Conservation (phyloP, 129 eudicot species). For the Helianthus tuberosus region DNA sequence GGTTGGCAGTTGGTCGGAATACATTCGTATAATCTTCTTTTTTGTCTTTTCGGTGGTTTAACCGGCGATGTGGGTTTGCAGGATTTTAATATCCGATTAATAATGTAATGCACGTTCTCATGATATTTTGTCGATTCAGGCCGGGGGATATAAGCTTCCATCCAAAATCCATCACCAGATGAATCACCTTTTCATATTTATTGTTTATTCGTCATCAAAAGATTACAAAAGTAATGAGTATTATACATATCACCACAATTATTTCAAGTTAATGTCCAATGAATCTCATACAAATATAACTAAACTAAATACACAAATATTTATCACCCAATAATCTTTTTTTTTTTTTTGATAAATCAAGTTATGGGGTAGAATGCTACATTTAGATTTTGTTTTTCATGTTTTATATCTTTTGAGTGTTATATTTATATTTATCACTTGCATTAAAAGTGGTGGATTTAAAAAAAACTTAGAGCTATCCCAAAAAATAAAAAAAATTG, state of each 20-base stretch:
- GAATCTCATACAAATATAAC: background rate
- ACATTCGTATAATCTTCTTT: slow-evolving; percentile 35
- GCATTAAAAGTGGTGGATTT: too few species aligned
- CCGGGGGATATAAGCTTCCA: slow-evolving; percentile 12
- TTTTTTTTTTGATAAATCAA: background rate
- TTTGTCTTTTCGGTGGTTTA: slow-evolving; percentile 25
- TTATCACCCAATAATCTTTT: background rate
- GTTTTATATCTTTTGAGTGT: too few species aligned
- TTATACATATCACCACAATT: slow-evolving; percentile 12
- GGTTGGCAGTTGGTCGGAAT: slow-evolving; percentile 28
- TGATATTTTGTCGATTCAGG: slow-evolving; percentile 25
- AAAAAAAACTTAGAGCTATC: too few species aligned
- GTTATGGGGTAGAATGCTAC: background rate
- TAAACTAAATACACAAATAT: background rate
- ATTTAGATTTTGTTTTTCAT: too few species aligned
- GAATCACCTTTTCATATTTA: slow-evolving; percentile 28
- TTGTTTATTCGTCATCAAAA: slow-evolving; percentile 15
- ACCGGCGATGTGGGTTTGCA: slow-evolving; percentile 32
- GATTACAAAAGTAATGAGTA: slow-evolving; percentile 4
- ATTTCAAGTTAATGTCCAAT: background rate
- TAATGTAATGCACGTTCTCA: slow-evolving; percentile 42
- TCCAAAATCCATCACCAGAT: slow-evolving; percentile 23
- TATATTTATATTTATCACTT: too few species aligned
- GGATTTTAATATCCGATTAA: slow-evolving; percentile 21
- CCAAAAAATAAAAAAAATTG: too few species aligned